Percentiles rank a stretch among this genome's conserved stretches.
These are phyloP conservation scores for Citrullus colocynthis DNA, from an alignment of 306 rosid genomes.

Conservation along the genomic window DNA sequence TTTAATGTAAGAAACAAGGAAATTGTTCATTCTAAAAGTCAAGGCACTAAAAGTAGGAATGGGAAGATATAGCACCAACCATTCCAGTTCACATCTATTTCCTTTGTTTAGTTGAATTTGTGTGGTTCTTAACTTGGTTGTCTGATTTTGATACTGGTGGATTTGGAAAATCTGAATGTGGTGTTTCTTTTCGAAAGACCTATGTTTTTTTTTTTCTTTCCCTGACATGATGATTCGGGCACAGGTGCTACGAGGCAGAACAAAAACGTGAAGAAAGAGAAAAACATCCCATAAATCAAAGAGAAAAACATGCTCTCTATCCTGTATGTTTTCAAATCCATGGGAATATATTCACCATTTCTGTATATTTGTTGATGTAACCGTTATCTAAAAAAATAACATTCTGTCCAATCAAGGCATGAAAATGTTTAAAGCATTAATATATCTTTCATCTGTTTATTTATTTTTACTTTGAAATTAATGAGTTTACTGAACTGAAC, in stretches of 20 bases:
- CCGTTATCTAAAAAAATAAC: neutral
- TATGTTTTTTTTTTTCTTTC: neutral
- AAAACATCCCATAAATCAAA: conserved; percentile 65
- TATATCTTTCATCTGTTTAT: neutral
- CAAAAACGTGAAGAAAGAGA: conserved; percentile 87
- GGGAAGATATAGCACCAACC: neutral
- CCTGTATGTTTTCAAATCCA: conserved; percentile 25
- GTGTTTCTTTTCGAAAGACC: neutral
- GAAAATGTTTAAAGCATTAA: neutral
- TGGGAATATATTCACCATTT: neutral
- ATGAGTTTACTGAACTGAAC: conserved; percentile 3
- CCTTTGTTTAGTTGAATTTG: neutral
- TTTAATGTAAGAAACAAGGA: neutral
- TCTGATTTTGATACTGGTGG: neutral
- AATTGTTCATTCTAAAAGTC: neutral
- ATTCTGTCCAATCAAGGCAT: neutral
- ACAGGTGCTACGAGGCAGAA: conserved; percentile 79
- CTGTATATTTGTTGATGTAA: neutral
- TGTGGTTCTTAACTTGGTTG: neutral
- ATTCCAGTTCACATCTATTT: neutral
- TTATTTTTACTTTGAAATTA: neutral
- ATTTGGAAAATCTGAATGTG: neutral
- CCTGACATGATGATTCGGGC: neutral
- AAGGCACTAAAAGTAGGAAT: neutral
- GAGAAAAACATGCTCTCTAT: conserved; percentile 71